A percentile compares a stretch with the other conserved stretches of the same genome.
phyloP scores from a whole-genome alignment of 352 stramenopile genomes.

The Pythium aquatile region DNA sequence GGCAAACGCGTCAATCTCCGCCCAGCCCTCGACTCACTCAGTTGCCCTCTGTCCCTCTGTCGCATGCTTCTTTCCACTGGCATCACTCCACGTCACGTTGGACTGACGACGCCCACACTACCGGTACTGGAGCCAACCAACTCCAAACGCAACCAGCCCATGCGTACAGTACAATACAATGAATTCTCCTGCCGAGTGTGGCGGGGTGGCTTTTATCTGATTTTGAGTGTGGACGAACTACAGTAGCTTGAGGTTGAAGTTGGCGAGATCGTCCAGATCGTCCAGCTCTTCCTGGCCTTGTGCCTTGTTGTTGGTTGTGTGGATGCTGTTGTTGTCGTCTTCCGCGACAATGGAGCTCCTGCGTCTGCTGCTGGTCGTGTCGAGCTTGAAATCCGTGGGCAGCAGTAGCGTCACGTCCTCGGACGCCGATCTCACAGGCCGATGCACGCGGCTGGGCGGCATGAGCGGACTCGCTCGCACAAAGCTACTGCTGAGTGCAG shows the following conservation, averaged over 20 bases:
- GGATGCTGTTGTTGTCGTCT: not conserved
- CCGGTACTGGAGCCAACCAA: not conserved
- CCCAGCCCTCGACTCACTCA: not conserved
- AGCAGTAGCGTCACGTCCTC: constrained; percentile 48
- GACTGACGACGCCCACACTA: not conserved
- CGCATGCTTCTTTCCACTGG: not conserved
- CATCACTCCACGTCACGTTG: not conserved
- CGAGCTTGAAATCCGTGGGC: constrained; percentile 12
- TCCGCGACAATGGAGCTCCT: constrained; percentile 3
- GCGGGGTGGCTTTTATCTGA: not conserved
- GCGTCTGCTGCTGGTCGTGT: constrained; percentile 7
- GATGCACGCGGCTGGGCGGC: constrained; percentile 31
- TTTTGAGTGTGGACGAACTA: constrained; percentile 6
- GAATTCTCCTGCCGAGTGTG: not conserved
- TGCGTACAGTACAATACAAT: not conserved
- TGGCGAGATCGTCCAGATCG: constrained; percentile 64
- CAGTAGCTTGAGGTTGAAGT: constrained; percentile 69
- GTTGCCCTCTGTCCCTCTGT: not conserved
- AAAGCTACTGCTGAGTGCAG: constrained; percentile 7
- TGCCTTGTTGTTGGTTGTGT: not conserved
- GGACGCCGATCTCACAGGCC: constrained; percentile 46
- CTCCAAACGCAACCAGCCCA: not conserved
- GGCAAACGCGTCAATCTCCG: not conserved
- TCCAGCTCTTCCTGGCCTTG: constrained; percentile 25
- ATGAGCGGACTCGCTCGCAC: constrained; percentile 23